Evolutionary conservation across 176 grass and related monocot species (phyloP).

Genomic region (Hordeum marinum): DNA sequence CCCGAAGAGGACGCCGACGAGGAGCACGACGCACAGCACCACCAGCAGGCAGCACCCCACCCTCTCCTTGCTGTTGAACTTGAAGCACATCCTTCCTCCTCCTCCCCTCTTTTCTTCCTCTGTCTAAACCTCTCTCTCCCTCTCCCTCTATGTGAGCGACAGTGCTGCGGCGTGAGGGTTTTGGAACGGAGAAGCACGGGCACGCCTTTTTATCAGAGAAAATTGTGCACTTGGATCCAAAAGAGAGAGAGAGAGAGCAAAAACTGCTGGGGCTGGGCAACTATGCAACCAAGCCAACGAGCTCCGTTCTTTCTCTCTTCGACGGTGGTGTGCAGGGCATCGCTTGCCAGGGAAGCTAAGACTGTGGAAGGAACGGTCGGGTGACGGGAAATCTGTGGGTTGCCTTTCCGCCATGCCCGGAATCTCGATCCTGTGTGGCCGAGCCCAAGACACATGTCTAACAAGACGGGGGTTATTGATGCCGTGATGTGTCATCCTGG

Average conservation of each 20-base stretch:
- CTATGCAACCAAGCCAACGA: not conserved
- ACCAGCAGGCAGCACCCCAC: constrained; percentile 39
- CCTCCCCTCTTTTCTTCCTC: not conserved
- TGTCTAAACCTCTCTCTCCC: not conserved
- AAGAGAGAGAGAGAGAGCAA: not conserved
- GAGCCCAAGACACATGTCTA: constrained; percentile 9
- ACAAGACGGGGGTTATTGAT: not conserved
- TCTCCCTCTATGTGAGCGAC: not conserved
- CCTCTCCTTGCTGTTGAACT: constrained; percentile 22
- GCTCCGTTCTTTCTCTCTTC: not conserved
- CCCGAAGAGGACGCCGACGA: constrained; percentile 57
- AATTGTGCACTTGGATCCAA: not conserved
- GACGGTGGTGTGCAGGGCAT: not conserved
- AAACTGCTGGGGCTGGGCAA: not conserved
- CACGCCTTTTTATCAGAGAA: constrained; percentile 11
- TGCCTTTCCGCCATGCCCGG: constrained; percentile 14
- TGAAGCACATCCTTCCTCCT: constrained; percentile 7
- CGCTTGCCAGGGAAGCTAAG: not conserved
- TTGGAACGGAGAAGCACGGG: not conserved
- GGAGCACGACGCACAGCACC: constrained; percentile 22
- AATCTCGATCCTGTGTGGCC: constrained; percentile 1
- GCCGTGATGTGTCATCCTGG: not conserved
- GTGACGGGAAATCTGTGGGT: not conserved
- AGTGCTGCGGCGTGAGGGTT: not conserved
- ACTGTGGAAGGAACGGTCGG: not conserved